Base-by-base conservation (phyloP, 441 rosid species). In the Adansonia grandidieri region DNA sequence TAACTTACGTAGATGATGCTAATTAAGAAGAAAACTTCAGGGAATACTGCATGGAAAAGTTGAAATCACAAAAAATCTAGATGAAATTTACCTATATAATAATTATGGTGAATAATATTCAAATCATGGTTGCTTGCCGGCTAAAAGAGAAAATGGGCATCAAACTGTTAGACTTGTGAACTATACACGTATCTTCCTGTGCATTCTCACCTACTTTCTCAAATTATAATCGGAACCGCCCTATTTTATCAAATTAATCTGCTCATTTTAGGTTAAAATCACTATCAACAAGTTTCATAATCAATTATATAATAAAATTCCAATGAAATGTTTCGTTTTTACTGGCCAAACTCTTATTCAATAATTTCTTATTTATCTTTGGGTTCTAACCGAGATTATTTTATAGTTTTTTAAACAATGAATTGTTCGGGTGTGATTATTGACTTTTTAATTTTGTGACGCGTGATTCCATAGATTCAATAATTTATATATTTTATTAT, bases 231-330 rank as follows among this genome's bases (percentile, higher is more conserved):
- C 17, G 51, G 51, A 66, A 42, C 71, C 50, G 24, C 0, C 24
- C 71, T 66, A 17, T 42, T 61, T 19, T 7, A 42, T 67, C 54
- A 67, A 44, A 19, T 45, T 48, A 19, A 45, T 45, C 72, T 19
- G 9, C 37, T 20, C 54, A 4, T 44, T 68, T 67, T 67, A 67
- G 72, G 72, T 67, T 67, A 67, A 67, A 67, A 67, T 19, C 71
- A 67, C 53, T 44, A 28, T 58, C 19, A 62, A 2, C n/a, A 13
- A 62, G n/a, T 32, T 28, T 63, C 2, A 9, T 14, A 9, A 48
- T 48, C 53, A 1, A 63, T 32, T 28, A 32, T 19, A 17, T 17
- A 19, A 58, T 9, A 58, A 20, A 28, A 13, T 32, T 17, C 17
- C 44, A 63, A 63, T 2, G 9, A 61, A 61, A 24, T 24, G 2